phyloP scores from a whole-genome alignment of 441 rosid genomes.

The Gossypium laxum region DNA sequence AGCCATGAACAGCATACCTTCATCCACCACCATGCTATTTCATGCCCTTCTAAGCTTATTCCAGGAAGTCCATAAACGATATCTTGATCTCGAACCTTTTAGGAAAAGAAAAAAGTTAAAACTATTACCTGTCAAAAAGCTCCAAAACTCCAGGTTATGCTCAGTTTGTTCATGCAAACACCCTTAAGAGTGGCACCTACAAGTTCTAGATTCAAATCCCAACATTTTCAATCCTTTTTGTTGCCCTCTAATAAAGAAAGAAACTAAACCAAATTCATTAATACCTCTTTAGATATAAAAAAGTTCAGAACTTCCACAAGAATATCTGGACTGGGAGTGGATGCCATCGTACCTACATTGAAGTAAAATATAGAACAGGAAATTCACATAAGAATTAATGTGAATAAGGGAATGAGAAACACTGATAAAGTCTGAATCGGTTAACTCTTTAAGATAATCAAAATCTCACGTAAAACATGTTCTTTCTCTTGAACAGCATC shows the following conservation, averaged over 20 bases:
- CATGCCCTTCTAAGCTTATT: constrained; percentile 45
- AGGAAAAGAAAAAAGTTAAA: neutral
- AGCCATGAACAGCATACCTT: constrained; percentile 27
- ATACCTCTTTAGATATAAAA: constrained; percentile 68
- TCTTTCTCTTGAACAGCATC: constrained; percentile 89
- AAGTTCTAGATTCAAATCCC: neutral
- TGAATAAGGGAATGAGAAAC: neutral
- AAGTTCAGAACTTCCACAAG: constrained; percentile 64
- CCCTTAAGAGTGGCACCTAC: neutral
- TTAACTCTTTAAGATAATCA: neutral
- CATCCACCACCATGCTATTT: constrained; percentile 62
- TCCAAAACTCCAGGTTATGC: neutral
- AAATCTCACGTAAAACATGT: constrained; percentile 53
- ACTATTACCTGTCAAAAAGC: neutral
- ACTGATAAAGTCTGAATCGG: neutral
- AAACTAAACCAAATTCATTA: neutral
- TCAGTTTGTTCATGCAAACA: neutral
- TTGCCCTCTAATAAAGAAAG: neutral
- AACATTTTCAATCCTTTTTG: neutral
- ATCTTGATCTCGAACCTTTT: constrained; percentile 74
- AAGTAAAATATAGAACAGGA: neutral
- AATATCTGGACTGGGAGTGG: constrained; percentile 51
- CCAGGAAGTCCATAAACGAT: constrained; percentile 43
- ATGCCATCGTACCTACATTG: constrained; percentile 56
- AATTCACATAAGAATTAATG: neutral